A percentile compares a stretch with the other conserved stretches of the same genome.
Evolutionary conservation across 371 early-diverging fungal species (phyloP).

Genomic region (Actinomortierella ambigua): DNA sequence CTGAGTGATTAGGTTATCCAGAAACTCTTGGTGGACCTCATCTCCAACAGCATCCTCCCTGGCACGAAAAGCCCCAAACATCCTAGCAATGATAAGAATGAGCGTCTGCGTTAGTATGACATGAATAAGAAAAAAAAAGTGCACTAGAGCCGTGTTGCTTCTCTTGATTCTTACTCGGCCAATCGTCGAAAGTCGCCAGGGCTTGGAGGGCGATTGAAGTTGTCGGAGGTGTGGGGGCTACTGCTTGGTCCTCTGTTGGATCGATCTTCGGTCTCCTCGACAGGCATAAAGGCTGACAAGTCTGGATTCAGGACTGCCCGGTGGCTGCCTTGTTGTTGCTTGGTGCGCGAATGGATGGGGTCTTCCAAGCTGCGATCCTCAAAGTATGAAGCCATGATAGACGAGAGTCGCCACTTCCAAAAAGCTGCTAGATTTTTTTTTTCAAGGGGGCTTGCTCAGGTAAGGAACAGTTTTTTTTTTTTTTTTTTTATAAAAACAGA

Average conservation of each 20-base stretch:
- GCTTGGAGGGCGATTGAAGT: slow-evolving; percentile 9
- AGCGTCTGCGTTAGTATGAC: too few relatives aligned
- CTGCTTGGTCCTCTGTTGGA: neutral
- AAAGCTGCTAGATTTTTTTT: too few relatives aligned
- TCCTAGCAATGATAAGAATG: slow-evolving; percentile 12
- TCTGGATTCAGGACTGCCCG: slow-evolving; percentile 25
- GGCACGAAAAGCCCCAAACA: slow-evolving; percentile 55
- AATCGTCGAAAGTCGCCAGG: slow-evolving; percentile 33
- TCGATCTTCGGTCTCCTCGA: slow-evolving; percentile 16
- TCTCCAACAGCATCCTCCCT: slow-evolving; percentile 45
- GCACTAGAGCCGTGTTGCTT: too few relatives aligned
- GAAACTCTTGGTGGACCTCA: slow-evolving; percentile 53
- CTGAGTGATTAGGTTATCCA: slow-evolving; percentile 63
- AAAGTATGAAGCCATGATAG: slow-evolving; percentile 32
- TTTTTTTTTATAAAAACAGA: too few relatives aligned
- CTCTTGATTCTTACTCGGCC: slow-evolving; percentile 20
- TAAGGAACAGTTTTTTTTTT: too few relatives aligned
- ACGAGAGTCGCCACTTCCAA: too few relatives aligned
- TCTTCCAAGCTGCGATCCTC: slow-evolving; percentile 41
- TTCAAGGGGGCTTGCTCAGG: too few relatives aligned
- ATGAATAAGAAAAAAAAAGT: too few relatives aligned
- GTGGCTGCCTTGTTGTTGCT: slow-evolving; percentile 3
- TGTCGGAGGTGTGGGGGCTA: neutral
- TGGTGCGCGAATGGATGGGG: slow-evolving; percentile 24
- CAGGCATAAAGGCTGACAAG: slow-evolving; percentile 39